phyloP scores from a whole-genome alignment of 768 basidiomycete species.

The Boletus rubroflammeus region DNA sequence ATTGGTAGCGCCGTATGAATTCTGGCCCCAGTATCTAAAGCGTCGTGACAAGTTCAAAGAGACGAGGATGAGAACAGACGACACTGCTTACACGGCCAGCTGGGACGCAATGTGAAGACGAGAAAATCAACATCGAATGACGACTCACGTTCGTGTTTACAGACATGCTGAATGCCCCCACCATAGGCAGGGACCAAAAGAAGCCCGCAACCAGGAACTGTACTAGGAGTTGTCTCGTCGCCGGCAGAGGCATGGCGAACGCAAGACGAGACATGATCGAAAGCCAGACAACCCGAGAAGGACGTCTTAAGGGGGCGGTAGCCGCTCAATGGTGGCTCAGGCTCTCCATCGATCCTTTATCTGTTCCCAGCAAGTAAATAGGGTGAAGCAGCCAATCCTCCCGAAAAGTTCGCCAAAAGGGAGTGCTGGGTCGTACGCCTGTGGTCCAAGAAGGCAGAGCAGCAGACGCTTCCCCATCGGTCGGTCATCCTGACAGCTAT shows the following conservation, averaged over 20 bases:
- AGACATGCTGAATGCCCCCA: conserved; percentile 13
- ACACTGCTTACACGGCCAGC: conserved; percentile 17
- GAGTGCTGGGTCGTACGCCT: background rate
- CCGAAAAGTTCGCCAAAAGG: background rate
- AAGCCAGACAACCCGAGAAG: background rate
- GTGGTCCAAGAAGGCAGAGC: background rate
- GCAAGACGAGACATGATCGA: background rate
- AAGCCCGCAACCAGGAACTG: background rate
- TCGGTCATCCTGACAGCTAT: background rate
- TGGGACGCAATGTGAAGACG: conserved; percentile 1
- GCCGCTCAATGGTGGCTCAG: background rate
- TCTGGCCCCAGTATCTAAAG: conserved; percentile 37
- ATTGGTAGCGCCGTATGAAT: conserved; percentile 36
- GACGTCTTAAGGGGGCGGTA: background rate
- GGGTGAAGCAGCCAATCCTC: background rate
- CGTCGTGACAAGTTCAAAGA: background rate
- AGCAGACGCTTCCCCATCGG: conserved; percentile 8
- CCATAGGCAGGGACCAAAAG: background rate
- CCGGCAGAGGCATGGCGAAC: background rate
- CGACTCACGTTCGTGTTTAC: conserved; percentile 22
- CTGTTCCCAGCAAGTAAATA: background rate
- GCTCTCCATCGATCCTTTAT: conserved; percentile 9
- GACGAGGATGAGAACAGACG: background rate
- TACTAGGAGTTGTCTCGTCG: background rate
- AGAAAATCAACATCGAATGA: background rate